Evolutionary conservation across 495 filamentous ascomycete species (phyloP), one percentile per base, ranked within the genome.

Genomic region (Aspergillus diversus): DNA sequence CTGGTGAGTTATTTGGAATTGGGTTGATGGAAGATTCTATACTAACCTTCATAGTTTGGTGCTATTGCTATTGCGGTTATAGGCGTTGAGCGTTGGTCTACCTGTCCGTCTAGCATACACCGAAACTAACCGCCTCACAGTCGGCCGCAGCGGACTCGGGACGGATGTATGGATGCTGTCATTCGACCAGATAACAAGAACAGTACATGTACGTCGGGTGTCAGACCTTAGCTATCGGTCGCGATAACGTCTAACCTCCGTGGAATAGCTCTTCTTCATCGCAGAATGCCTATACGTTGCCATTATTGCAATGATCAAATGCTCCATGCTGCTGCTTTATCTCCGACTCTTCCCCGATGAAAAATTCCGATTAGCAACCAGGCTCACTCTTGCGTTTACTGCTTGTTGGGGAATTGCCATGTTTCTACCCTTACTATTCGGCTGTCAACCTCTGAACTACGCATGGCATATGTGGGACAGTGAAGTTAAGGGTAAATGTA

Each of bases 371-470:
- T 54, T 61, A 7, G 59, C 60, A 15, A 37, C 66, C 15, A 31
- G 47, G 31, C 49, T 71, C 34, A 68, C 80, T 55, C 62, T 73
- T 32, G 58, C 66, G 6, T 80, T 81, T 37, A 77, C 77, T 39
- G 12, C 31, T 2, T 46, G 37, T 33, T 59, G 57, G 57, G 57
- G 57, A 2, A 15, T 77, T 11, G 72, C 66, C 31, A 73, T 74
- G 33, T 72, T 81, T 50, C 65, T 82, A n/a, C 69, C 64, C 6
- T 77, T 72, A 17, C 66, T 77, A 57, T 77, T 83, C 52, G 74
- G 81, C 60, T 84, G 81, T 66, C 69, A 61, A 0, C 80, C 80
- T 9, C 64, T 84, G 27, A 47, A 63, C 5, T 71, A 70, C 31
- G 74, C 75, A 59, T 84, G 76, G 71, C 47, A 75, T 32, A 73